A percentile compares a stretch with the other conserved stretches of the same genome.
phyloP scores from a whole-genome alignment of 2,329 filamentous ascomycete species.

The Alternaria postmessia region DNA sequence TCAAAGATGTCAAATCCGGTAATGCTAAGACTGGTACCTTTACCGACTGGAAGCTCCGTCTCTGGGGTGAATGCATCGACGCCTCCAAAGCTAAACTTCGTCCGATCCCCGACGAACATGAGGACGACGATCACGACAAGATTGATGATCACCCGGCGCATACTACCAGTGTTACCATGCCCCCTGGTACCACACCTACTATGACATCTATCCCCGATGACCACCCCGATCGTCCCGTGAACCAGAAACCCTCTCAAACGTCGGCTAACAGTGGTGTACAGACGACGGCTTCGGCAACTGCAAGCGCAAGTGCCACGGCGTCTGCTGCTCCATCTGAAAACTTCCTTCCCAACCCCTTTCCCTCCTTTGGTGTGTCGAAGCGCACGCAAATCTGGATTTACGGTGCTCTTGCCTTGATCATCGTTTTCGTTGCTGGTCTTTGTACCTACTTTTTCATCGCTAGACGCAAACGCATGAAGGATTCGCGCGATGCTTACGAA shows the following conservation, averaged over 20 bases:
- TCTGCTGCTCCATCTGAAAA: slow-evolving; percentile 47
- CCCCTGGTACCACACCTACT: slow-evolving; percentile 56
- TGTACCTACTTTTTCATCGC: slow-evolving; percentile 84
- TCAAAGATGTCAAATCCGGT: slow-evolving; percentile 77
- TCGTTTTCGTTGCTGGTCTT: slow-evolving; percentile 81
- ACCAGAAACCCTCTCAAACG: slow-evolving; percentile 60
- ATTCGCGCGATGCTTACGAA: slow-evolving; percentile 84
- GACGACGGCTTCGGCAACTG: slow-evolving; percentile 30
- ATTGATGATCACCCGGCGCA: slow-evolving; percentile 65
- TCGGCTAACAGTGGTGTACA: slow-evolving; percentile 35
- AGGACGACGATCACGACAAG: slow-evolving; percentile 80
- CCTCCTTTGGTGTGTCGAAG: slow-evolving; percentile 87
- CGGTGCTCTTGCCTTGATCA: slow-evolving; percentile 82
- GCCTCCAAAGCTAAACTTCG: slow-evolving; percentile 74
- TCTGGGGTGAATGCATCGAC: slow-evolving; percentile 92
- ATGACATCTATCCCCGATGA: slow-evolving; percentile 56
- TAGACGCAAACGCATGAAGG: slow-evolving; percentile 76
- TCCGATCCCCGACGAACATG: slow-evolving; percentile 82
- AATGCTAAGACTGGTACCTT: slow-evolving; percentile 83
- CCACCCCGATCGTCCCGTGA: slow-evolving; percentile 63
- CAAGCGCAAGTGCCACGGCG: slow-evolving; percentile 25
- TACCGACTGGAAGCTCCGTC: slow-evolving; percentile 88
- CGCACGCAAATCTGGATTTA: slow-evolving; percentile 94
- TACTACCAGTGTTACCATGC: slow-evolving; percentile 64
- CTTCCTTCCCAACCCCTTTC: slow-evolving; percentile 85